Conservation (phyloP, 495 filamentous ascomycete genomes). For the Lasiosphaeria ovina region DNA sequence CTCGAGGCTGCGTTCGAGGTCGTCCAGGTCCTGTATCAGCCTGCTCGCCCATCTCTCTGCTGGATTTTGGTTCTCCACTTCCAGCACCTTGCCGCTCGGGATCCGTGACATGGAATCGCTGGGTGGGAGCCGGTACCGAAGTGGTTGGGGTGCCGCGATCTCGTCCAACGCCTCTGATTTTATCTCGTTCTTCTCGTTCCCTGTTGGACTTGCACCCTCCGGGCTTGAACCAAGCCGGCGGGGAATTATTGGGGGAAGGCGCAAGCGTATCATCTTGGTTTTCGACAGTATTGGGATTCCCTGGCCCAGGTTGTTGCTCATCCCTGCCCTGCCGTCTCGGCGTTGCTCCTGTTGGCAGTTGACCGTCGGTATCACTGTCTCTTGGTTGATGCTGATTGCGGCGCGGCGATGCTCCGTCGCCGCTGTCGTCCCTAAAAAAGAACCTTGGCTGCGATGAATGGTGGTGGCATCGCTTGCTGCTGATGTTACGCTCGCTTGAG, state of each 20-base stretch:
- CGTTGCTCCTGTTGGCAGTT: not conserved
- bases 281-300: conserved; percentile 36
- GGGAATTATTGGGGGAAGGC: conserved; percentile 17
- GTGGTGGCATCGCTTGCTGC: conserved; percentile 16
- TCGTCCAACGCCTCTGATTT: not conserved
- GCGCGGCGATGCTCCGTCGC: conserved; percentile 4
- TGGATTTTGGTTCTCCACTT: conserved; percentile 18
- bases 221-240: conserved; percentile 10
- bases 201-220: conserved; percentile 1
- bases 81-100: conserved; percentile 12
- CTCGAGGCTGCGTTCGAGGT: conserved; percentile 15
- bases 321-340: not conserved
- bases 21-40: conserved; percentile 21
- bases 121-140: conserved; percentile 5
- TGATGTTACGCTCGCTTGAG: conserved; percentile 20
- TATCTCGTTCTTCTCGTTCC: not conserved
- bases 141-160: conserved; percentile 6
- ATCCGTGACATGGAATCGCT: conserved; percentile 5
- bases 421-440: conserved; percentile 38
- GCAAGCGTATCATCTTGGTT: conserved; percentile 9
- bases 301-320: conserved; percentile 17
- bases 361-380: not conserved
- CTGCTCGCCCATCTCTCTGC: conserved; percentile 21
- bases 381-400: not conserved
- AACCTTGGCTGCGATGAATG: conserved; percentile 5